Evolutionary conservation across 2,329 filamentous ascomycete genomes (phyloP).

Genomic region (Diaporthe velutina): DNA sequence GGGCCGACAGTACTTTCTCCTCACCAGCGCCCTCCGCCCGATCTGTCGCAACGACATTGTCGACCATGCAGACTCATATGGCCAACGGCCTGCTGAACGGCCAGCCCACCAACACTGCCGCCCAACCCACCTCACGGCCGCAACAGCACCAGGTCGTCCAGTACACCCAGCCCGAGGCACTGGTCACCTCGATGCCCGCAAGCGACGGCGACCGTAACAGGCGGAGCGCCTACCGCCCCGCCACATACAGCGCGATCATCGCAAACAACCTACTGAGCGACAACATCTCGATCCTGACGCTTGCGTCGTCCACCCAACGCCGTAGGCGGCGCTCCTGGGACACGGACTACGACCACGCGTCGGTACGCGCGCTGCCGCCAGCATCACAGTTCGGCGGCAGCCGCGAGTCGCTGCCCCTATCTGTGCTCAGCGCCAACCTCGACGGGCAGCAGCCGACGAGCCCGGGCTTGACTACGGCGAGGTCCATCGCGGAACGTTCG

Average conservation of each 20-base stretch:
- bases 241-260: conserved; percentile 82
- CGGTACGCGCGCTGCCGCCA: conserved; percentile 85
- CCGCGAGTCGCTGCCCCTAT: conserved; percentile 83
- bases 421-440: conserved; percentile 80
- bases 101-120: conserved; percentile 54
- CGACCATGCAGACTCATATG: conserved; percentile 83
- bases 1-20: conserved; percentile 83
- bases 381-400: conserved; percentile 82
- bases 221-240: conserved; percentile 64
- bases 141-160: conserved; percentile 63
- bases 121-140: conserved; percentile 59
- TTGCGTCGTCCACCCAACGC: conserved; percentile 86
- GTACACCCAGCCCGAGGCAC: conserved; percentile 74
- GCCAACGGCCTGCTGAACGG: conserved; percentile 62
- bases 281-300: conserved; percentile 86
- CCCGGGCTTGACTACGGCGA: conserved; percentile 66
- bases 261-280: conserved; percentile 87
- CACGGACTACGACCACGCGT: conserved; percentile 75
- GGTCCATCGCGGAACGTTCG: conserved; percentile 47
- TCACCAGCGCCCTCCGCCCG: conserved; percentile 85
- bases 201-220: conserved; percentile 41
- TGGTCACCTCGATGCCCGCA: conserved; percentile 78
- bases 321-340: conserved; percentile 84
- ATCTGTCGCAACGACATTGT: conserved; percentile 85
- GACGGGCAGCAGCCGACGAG: conserved; percentile 62